Base-by-base conservation (phyloP, 805 yeast species). In the Myxozyma udenii region DNA sequence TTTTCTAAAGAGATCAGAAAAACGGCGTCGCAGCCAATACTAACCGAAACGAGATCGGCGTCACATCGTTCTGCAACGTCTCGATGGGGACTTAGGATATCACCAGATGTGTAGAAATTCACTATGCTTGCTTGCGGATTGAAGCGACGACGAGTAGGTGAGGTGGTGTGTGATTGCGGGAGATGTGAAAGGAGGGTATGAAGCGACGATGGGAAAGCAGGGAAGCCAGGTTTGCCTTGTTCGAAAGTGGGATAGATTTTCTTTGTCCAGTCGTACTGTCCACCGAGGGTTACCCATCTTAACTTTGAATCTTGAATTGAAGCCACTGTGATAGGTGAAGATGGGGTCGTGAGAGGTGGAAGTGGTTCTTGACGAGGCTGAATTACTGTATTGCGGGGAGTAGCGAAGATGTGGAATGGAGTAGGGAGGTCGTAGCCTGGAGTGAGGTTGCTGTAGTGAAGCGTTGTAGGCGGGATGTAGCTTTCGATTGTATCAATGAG, bases 201-300 rank as follows among this genome's bases (percentile, higher is more conserved):
- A 11, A 61, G 54, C 14, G 54, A 47, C 6, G 21, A 14, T 2
- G 64, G 64, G 44, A 61, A 58, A 18, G 12, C 41, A 4, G 37
- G 64, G 58, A 51, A 70, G 60, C 44, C 58, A 32, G 18, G 55
- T 24, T 25, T 50, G 41, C 38, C 42, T 4, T 61, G 65, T 19
- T 53, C 59, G 50, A 69, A 70, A 1, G 73, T 58, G 1, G 77
- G 77, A 51, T 73, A 73, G 38, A 53, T 66, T 44, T 74, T 73
- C 18, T 63, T 58, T 0, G 77, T 72, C 77, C 77, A 73, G 55
- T 73, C 64, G 56, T 73, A 73, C 53, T 73, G 77, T 9, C 77
- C 77, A 2, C 77, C 77, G 6, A 73, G 66, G 0, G 77, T 73
- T 25, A 72, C 68, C 77, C 77, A 73, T n/a, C 77, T 65, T n/a